These are phyloP conservation scores for Elongisporangium prolatum DNA, from an alignment of 352 stramenopile species.

Conservation along the genomic window DNA sequence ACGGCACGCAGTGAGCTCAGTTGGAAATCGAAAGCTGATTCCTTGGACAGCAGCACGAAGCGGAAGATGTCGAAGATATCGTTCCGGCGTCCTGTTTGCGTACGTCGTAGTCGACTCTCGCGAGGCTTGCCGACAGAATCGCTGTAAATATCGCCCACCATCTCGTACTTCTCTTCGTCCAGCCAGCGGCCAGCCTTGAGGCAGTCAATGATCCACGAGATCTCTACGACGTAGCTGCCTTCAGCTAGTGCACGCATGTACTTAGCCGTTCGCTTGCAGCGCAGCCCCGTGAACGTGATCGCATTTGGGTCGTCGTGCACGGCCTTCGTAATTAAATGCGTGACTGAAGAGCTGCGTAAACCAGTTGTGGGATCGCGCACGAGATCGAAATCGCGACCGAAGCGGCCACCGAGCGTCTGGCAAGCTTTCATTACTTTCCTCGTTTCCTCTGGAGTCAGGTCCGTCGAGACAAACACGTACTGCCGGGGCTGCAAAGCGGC, in stretches of 20 bases:
- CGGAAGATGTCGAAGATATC: slow-evolving; percentile 75
- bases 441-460: slow-evolving; percentile 45
- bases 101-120: slow-evolving; percentile 43
- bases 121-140: slow-evolving; percentile 62
- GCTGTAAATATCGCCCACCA: slow-evolving; percentile 79
- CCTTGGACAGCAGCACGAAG: slow-evolving; percentile 69
- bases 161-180: slow-evolving; percentile 63
- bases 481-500: background rate
- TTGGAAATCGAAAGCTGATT: slow-evolving; percentile 72
- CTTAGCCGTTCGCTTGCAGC: slow-evolving; percentile 81
- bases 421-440: slow-evolving; percentile 56
- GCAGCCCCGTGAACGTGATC: slow-evolving; percentile 15
- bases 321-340: slow-evolving; percentile 72
- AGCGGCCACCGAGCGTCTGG: slow-evolving; percentile 56
- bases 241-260: slow-evolving; percentile 83
- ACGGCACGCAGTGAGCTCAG: slow-evolving; percentile 50
- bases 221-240: slow-evolving; percentile 69
- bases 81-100: slow-evolving; percentile 50
- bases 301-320: slow-evolving; percentile 17
- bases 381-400: slow-evolving; percentile 69
- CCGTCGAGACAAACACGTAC: slow-evolving; percentile 62
- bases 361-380: slow-evolving; percentile 38
- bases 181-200: slow-evolving; percentile 58
- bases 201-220: slow-evolving; percentile 72
- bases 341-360: slow-evolving; percentile 50